Base-by-base conservation (phyloP, 1,139 yeast genomes). In the Saccharomyces pastorianus region DNA sequence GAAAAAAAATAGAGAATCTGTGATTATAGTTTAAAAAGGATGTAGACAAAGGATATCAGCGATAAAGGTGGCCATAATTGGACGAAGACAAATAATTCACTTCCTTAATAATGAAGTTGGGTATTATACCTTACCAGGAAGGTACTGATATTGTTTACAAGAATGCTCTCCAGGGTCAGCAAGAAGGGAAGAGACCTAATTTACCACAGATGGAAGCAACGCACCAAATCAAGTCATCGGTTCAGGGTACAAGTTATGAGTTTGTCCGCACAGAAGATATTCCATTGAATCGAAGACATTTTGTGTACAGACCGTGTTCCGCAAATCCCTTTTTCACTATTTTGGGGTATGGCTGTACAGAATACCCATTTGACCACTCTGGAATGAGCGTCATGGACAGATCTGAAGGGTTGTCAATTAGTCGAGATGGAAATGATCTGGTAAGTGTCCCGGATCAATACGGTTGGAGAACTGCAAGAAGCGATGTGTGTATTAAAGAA, bases 401-500 rank as follows among this genome's bases (percentile, higher is more conserved):
- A 57, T 79, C 95, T 0, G 78, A 78, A 6, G 85, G 84, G 2
- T 73, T 85, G 0, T 69, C 78, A 8, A 71, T 84, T 27, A 75
- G 77, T 55, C 71, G 74, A 4, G 73, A 76, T 23, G 63, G 73
- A 55, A 67, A 66, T 48, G 59, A 58, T 42, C 54, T 56, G 6
- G 60, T 67, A 2, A 58, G 67, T 31, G 71, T 74, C 0, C 68
- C 75, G 11, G 80, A 81, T 0, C 78, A 88, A 0, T 78, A 77
- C 54, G 98, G 98, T 0, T 93, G 96, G 90, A 75, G 95, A 57
- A 83, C 90, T 46, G 82, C 83, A 0, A 72, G 97, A 49, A 77
- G 91, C 4, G 89, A 87, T 67, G 81, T 86, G 1, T 84, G 90
- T 1, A 77, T 91, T 8, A 74, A 87, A 28, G 91, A 88, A 62